These are phyloP conservation scores for Salix viminalis DNA, from an alignment of 345 rosid genomes.

Conservation along the genomic window DNA sequence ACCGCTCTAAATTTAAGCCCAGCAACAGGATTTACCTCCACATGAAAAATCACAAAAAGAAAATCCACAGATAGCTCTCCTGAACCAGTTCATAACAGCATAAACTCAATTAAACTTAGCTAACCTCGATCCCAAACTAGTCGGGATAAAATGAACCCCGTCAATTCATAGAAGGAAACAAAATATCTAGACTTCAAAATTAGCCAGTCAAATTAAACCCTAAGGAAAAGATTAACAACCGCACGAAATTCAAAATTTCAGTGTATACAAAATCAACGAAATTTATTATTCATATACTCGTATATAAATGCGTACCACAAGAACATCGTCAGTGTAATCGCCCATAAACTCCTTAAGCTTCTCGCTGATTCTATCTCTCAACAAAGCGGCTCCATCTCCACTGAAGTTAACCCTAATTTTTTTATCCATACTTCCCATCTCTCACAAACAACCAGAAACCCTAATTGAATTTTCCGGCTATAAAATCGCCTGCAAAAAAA, in stretches of 20 bases:
- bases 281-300: not conserved
- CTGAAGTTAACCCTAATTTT: conserved; percentile 65
- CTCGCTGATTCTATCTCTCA: conserved; percentile 61
- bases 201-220: not conserved
- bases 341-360: conserved; percentile 97
- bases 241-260: conserved; percentile 3
- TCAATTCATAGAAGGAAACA: not conserved
- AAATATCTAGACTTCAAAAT: not conserved
- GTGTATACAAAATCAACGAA: not conserved
- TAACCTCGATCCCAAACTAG: not conserved
- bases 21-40: not conserved
- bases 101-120: not conserved
- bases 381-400: conserved; percentile 66
- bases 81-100: not conserved
- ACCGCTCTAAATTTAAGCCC: not conserved
- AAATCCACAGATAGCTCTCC: not conserved
- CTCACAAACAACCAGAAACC: not conserved
- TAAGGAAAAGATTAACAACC: not conserved
- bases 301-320: conserved; percentile 53
- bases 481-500: not conserved
- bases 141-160: not conserved
- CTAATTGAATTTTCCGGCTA: not conserved
- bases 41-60: not conserved
- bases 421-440: conserved; percentile 62
- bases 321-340: conserved; percentile 93